Evolutionary conservation across 2,329 filamentous ascomycete species (phyloP).

Genomic region (Aspergillus awamori): DNA sequence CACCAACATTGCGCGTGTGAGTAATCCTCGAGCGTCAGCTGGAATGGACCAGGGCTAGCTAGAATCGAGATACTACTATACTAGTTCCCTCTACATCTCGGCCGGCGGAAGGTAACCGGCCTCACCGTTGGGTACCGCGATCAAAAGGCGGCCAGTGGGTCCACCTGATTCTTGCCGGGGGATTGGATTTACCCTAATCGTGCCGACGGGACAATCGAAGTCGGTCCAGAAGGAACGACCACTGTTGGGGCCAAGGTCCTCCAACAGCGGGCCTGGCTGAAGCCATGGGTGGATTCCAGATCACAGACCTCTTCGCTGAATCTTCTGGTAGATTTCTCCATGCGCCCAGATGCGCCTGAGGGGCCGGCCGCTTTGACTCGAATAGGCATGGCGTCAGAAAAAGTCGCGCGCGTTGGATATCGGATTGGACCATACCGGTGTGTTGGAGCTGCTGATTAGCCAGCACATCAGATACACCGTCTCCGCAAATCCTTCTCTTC

Average conservation of each 20-base stretch:
- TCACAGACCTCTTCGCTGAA: background rate
- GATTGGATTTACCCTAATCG: background rate
- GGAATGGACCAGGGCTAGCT: background rate
- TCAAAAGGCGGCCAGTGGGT: background rate
- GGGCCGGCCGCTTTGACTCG: background rate
- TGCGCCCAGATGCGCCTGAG: background rate
- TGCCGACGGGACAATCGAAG: background rate
- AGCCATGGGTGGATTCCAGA: background rate
- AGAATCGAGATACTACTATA: background rate
- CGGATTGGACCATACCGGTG: background rate
- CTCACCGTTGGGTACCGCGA: background rate
- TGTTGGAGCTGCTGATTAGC: background rate
- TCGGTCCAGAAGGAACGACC: background rate
- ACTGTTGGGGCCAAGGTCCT: background rate
- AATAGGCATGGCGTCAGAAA: background rate
- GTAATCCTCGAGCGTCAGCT: background rate
- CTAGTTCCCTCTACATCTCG: background rate
- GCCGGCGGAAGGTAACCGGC: constrained; percentile 2
- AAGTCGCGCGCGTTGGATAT: background rate
- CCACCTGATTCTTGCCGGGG: background rate
- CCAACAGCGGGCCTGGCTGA: background rate
- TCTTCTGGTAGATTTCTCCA: background rate
- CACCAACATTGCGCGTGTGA: background rate
- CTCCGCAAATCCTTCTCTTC: background rate
- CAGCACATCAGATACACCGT: background rate